phyloP scores from a whole-genome alignment of 2,329 filamentous ascomycete species.

The Colletotrichum abscissum region DNA sequence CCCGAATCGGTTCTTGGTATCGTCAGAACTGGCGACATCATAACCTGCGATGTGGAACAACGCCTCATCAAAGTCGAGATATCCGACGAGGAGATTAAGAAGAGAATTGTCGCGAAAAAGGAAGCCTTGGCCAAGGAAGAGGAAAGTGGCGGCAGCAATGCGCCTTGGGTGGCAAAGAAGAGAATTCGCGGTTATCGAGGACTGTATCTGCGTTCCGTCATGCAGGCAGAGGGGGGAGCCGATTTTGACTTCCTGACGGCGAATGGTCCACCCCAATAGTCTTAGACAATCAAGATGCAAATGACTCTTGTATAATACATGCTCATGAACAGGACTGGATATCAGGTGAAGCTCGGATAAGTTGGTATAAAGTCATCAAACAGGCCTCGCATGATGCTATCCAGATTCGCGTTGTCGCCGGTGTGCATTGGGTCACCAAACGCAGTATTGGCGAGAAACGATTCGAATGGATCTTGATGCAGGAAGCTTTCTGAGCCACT shows the following conservation, averaged over 20 bases:
- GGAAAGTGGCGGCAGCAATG: constrained; percentile 40
- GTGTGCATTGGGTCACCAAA: constrained; percentile 44
- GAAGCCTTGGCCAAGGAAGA: constrained; percentile 47
- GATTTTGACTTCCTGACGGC: constrained; percentile 73
- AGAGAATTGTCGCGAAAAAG: constrained; percentile 68
- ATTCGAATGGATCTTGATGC: constrained; percentile 38
- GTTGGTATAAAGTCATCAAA: constrained; percentile 52
- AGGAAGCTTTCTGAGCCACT: not conserved
- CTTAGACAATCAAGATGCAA: not conserved
- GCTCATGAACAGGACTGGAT: not conserved
- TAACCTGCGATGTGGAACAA: constrained; percentile 81
- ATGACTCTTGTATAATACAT: not conserved
- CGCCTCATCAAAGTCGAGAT: constrained; percentile 70
- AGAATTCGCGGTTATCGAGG: constrained; percentile 67
- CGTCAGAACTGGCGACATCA: constrained; percentile 79
- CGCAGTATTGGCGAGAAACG: constrained; percentile 39
- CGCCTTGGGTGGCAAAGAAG: constrained; percentile 49
- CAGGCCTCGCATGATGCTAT: constrained; percentile 46
- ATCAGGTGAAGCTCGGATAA: constrained; percentile 17
- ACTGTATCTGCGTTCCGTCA: constrained; percentile 68
- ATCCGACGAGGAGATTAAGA: constrained; percentile 74
- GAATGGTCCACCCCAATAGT: constrained; percentile 14
- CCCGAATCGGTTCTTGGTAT: constrained; percentile 83
- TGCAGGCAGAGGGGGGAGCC: constrained; percentile 67
- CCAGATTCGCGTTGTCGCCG: constrained; percentile 44